A percentile compares a stretch with the other conserved stretches of the same genome.
These are phyloP conservation scores for Suillus fuscotomentosus DNA, from an alignment of 768 basidiomycete species.

Conservation along the genomic window DNA sequence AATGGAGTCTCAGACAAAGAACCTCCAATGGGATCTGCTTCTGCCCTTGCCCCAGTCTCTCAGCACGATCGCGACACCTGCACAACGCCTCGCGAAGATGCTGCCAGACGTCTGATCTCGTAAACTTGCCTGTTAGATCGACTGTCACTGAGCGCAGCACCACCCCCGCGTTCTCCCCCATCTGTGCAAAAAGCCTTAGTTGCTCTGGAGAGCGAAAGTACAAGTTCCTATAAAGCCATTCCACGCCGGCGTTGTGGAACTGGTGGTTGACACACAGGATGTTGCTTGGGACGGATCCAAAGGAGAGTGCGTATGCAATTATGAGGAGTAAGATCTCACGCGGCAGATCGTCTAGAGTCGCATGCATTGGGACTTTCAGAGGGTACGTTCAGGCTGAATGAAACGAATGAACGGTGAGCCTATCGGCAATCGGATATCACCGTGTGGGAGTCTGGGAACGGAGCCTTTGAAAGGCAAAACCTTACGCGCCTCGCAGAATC, in stretches of 20 bases:
- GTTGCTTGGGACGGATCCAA: conserved; percentile 13
- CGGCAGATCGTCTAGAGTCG: conserved; percentile 18
- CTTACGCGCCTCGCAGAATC: not conserved
- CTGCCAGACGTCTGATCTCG: conserved; percentile 25
- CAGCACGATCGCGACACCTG: conserved; percentile 18
- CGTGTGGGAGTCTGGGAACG: not conserved
- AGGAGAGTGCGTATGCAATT: conserved; percentile 14
- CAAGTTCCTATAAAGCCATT: conserved; percentile 25
- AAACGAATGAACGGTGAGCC: not conserved
- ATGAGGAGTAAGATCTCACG: conserved; percentile 22
- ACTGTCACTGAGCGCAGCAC: conserved; percentile 27
- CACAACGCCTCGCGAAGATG: conserved; percentile 25
- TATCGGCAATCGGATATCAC: not conserved
- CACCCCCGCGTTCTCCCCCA: conserved; percentile 14
- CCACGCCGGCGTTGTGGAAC: conserved; percentile 20
- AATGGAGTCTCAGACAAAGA: conserved; percentile 39
- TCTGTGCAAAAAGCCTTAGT: conserved; percentile 16
- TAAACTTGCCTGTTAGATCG: conserved; percentile 29
- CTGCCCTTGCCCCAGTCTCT: not conserved
- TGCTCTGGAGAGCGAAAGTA: conserved; percentile 24
- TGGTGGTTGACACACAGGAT: conserved; percentile 21
- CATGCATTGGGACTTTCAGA: not conserved
- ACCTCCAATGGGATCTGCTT: conserved; percentile 22
- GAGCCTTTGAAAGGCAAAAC: conserved; percentile 1
- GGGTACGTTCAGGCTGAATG: not conserved